Evolutionary conservation across 768 basidiomycete species (phyloP), one percentile per base, ranked within the genome.

Genomic region (Pilatotrama ljubarskyi): DNA sequence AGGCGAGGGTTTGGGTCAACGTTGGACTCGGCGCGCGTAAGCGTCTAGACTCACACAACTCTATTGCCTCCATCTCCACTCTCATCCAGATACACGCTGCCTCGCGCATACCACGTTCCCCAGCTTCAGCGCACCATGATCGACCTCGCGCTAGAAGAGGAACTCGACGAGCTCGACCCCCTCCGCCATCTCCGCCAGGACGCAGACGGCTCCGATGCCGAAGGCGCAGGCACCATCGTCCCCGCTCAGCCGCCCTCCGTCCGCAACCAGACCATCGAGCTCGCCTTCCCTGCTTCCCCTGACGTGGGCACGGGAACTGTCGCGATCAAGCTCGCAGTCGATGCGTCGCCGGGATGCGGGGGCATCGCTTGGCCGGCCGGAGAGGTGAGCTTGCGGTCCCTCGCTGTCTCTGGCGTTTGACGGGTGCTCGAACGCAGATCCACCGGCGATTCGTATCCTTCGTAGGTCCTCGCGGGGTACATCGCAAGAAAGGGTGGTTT

Each of bases 361-460:
- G 95, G 95, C 5, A 83, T 95, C 38, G 86, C 91, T 2, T 96
- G 95, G 95, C 92, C 92, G 4, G 91, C 94, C 8, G 95, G 93
- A 65, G 85, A 93, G 82, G 93, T 93, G 65, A 65, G 76, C 44
- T 4, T 40, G 17, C 22, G 22, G 25, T 42, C 36, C 50, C 40
- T 32, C 29, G 15, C 46, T 43, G 51, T 48, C 51, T 15, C 40
- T 44, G 50, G 38, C 48, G 18, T 37, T 32, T 58, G 48, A 41
- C 56, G 26, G n/a, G 6, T 38, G 48, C 24, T 24, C 32, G 17
- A 41, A 22, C 43, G 48, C 13, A 51, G 50, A 32, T 32, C 29
- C 29, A 4, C 29, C 29, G 29, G 29, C 29, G 29, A 46, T 29
- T 22, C 53, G 10, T 46, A n/a, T 37, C 42, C 50, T 41, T 14